Base-by-base conservation (phyloP, 305 asterid genomes). In the Plantago coronopus region DNA sequence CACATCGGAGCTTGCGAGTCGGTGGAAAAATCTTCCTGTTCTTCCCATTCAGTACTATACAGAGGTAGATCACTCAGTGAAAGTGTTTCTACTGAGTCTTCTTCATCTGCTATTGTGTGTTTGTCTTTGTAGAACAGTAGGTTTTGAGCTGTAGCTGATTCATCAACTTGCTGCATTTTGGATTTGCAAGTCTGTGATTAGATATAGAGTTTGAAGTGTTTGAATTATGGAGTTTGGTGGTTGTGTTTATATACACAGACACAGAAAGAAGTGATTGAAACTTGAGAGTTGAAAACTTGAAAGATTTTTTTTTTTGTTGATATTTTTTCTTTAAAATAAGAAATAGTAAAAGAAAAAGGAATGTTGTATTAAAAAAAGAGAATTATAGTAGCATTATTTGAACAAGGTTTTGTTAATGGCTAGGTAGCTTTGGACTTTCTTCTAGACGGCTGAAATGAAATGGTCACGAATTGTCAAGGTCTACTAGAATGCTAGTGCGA, bases 31-130 rank as follows among this genome's bases (percentile, higher is more conserved):
- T 74, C 75, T 5, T 72, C 70, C 47, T 27, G 4, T 1, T 27
- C 34, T 27, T 57, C 79, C 83, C 82, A 68, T 3, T 65, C 73
- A 2, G 63, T 72, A 31, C 76, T 62, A 17, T 78, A 66, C 64
- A 77, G 43, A 21, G 86, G 79, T 29, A 83, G 82, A 67, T 81
- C 94, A 60, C 87, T 73, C 5, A 88, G 65, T 51, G 96, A 85
- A 48, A 88, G 87, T 17, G 86, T 73, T 18, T 87, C 96, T 25
- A 70, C 74, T 11, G 53, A 69, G 8, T 77, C 87, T 17, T 72
- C 76, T 46, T 75, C 78, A 65, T 72, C 73, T 13, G 16, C 8
- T 46, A 78, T 42, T 11, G 57, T 63, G 0, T 59, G 71, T 72
- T 64, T 76, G 68, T 50, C 58, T 68, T 62, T 68, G 29, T 37